Percentiles rank a stretch among this genome's conserved stretches.
phyloP scores from a whole-genome alignment of 2,329 filamentous ascomycete genomes.

The Fusarium nygamai region DNA sequence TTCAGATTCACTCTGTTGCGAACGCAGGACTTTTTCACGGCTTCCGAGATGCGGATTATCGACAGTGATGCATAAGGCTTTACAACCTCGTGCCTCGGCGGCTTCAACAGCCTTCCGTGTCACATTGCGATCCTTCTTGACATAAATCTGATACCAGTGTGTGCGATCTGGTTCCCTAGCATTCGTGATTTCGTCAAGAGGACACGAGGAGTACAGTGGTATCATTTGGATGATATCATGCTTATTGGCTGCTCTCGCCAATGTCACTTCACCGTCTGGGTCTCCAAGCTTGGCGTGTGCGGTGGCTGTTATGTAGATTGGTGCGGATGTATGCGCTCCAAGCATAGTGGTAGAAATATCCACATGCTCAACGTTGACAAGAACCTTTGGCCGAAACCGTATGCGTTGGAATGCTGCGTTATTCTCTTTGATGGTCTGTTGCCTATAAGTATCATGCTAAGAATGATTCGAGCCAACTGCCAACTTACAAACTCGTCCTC shows the following conservation, averaged over 20 bases:
- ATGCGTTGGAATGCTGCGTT: background rate
- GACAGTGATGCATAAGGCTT: slow-evolving; percentile 20
- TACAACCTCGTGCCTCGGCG: slow-evolving; percentile 9
- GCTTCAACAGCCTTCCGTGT: slow-evolving; percentile 7
- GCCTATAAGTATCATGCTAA: background rate
- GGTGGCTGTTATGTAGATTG: slow-evolving; percentile 22
- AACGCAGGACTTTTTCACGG: slow-evolving; percentile 12
- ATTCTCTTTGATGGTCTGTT: slow-evolving; percentile 18
- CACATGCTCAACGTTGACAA: slow-evolving; percentile 19
- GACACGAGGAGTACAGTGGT: slow-evolving; percentile 15
- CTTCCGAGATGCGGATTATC: slow-evolving; percentile 24
- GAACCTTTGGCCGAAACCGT: slow-evolving; percentile 11
- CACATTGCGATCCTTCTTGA: slow-evolving; percentile 14
- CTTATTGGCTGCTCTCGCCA: slow-evolving; percentile 7
- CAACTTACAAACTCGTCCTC: slow-evolving; percentile 23
- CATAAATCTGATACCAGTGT: slow-evolving; percentile 24
- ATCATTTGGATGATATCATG: slow-evolving; percentile 24
- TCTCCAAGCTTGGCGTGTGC: slow-evolving; percentile 19
- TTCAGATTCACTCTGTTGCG: background rate
- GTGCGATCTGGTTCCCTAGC: background rate
- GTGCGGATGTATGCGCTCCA: background rate
- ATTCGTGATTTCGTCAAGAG: background rate
- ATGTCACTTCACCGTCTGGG: slow-evolving; percentile 10
- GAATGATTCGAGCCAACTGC: rapidly evolving
- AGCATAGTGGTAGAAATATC: slow-evolving; percentile 13